A percentile compares a stretch with the other conserved stretches of the same genome.
These are phyloP conservation scores for Hebeloma cylindrosporum DNA, from an alignment of 768 basidiomycete species.

Conservation along the genomic window DNA sequence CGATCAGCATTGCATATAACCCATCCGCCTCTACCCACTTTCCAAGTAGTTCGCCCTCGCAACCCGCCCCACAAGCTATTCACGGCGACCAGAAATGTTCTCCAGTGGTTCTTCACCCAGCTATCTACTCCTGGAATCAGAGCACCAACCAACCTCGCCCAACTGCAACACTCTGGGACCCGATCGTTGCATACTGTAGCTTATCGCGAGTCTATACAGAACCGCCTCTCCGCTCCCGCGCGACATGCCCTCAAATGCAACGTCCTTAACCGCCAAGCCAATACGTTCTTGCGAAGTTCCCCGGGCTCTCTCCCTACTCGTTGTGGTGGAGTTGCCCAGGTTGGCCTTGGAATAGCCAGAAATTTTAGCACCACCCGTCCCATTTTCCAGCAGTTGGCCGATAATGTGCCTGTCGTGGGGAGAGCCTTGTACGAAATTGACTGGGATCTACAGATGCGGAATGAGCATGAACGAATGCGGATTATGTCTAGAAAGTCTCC, in stretches of 20 bases:
- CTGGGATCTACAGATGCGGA: slow-evolving; percentile 56
- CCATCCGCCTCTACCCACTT: slow-evolving; percentile 8
- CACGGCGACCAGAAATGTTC: slow-evolving; percentile 51
- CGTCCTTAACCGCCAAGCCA: slow-evolving; percentile 40
- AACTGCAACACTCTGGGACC: slow-evolving; percentile 28
- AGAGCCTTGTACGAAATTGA: slow-evolving; percentile 77
- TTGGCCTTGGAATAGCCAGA: slow-evolving; percentile 75
- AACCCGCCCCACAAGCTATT: slow-evolving; percentile 46
- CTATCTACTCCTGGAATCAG: slow-evolving; percentile 56
- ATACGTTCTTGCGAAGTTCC: slow-evolving; percentile 57
- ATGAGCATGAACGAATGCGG: slow-evolving; percentile 34
- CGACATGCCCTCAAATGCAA: slow-evolving; percentile 46
- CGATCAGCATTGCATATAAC: slow-evolving; percentile 23
- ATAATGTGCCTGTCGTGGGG: slow-evolving; percentile 77
- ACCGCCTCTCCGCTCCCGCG: slow-evolving; percentile 56
- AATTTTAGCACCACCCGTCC: slow-evolving; percentile 74
- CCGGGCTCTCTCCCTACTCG: slow-evolving; percentile 41
- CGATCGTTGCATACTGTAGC: slow-evolving; percentile 30
- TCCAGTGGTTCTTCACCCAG: slow-evolving; percentile 55
- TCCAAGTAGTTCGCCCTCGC: slow-evolving; percentile 19
- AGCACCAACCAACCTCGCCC: slow-evolving; percentile 28
- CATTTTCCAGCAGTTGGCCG: slow-evolving; percentile 75
- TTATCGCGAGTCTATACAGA: slow-evolving; percentile 43
- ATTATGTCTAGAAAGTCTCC: slow-evolving; percentile 19
- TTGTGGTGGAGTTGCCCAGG: slow-evolving; percentile 49